Evolutionary conservation across 495 filamentous ascomycete species (phyloP).

Genomic region (Xylaria acuta): DNA sequence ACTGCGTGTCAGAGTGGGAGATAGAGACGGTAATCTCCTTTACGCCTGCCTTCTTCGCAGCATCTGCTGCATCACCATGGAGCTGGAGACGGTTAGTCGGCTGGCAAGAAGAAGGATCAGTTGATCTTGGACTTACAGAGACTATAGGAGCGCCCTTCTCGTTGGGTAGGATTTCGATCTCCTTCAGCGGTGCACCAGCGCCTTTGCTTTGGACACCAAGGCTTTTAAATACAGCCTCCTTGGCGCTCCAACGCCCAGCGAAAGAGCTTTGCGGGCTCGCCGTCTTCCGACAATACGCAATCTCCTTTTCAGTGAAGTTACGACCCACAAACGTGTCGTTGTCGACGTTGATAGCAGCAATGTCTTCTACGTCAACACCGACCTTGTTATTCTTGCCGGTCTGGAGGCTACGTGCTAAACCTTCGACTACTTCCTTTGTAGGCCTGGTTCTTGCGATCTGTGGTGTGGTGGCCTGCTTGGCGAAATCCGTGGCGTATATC

Average conservation of each 20-base stretch:
- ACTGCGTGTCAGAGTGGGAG: constrained; percentile 89
- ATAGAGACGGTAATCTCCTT: constrained; percentile 91
- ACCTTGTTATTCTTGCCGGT: constrained; percentile 74
- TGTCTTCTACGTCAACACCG: constrained; percentile 89
- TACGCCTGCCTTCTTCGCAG: constrained; percentile 81
- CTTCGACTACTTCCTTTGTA: constrained; percentile 80
- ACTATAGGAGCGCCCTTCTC: constrained; percentile 83
- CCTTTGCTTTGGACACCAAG: constrained; percentile 88
- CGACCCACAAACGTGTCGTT: constrained; percentile 94
- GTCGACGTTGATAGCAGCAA: constrained; percentile 82
- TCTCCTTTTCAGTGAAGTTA: constrained; percentile 87
- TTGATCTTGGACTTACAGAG: constrained; percentile 65
- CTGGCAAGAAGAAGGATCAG: constrained; percentile 5
- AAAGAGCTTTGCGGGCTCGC: constrained; percentile 78
- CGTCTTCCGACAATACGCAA: constrained; percentile 82
- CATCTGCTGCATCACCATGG: constrained; percentile 79
- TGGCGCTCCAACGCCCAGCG: constrained; percentile 93
- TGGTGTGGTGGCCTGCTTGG: constrained; percentile 50
- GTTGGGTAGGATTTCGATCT: constrained; percentile 89
- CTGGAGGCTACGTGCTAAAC: constrained; percentile 74
- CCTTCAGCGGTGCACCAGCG: constrained; percentile 86
- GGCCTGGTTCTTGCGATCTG: constrained; percentile 58
- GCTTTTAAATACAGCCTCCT: constrained; percentile 98
- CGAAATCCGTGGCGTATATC: constrained; percentile 71
- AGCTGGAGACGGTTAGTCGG: constrained; percentile 66